These are phyloP conservation scores for Phytophthora citricola DNA, from an alignment of 352 stramenopile species.

Conservation along the genomic window DNA sequence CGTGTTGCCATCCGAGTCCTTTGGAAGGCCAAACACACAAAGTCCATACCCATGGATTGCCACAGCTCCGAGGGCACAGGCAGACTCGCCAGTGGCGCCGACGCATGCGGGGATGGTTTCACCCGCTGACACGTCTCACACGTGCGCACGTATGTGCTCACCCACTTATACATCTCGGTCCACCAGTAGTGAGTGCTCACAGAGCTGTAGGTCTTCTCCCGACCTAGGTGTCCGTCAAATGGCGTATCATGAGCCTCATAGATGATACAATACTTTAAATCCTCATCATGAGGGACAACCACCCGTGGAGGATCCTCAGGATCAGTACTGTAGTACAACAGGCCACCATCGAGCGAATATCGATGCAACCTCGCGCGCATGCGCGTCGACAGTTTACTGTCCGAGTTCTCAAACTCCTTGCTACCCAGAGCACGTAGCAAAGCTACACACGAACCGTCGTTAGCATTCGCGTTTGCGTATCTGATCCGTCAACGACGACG, in stretches of 20 bases:
- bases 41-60: conserved; percentile 5
- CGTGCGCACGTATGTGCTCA: conserved; percentile 14
- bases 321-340: background rate
- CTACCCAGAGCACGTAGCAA: too few species aligned
- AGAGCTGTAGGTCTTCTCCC: conserved; percentile 29
- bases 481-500: too few species aligned
- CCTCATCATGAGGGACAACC: too few species aligned
- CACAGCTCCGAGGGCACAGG: background rate
- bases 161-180: conserved; percentile 35
- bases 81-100: background rate
- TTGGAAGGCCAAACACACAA: conserved; percentile 1
- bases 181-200: conserved; percentile 15
- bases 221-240: too few species aligned
- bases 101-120: conserved; percentile 1
- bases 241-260: too few species aligned
- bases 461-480: too few species aligned
- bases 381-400: too few species aligned
- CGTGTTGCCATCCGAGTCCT: too few species aligned
- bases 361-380: background rate
- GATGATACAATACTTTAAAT: too few species aligned
- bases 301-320: background rate
- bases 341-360: too few species aligned
- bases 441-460: too few species aligned
- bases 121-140: conserved; percentile 16
- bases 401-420: too few species aligned